phyloP scores from a whole-genome alignment of 345 rosid species.

The Ricinus communis region DNA sequence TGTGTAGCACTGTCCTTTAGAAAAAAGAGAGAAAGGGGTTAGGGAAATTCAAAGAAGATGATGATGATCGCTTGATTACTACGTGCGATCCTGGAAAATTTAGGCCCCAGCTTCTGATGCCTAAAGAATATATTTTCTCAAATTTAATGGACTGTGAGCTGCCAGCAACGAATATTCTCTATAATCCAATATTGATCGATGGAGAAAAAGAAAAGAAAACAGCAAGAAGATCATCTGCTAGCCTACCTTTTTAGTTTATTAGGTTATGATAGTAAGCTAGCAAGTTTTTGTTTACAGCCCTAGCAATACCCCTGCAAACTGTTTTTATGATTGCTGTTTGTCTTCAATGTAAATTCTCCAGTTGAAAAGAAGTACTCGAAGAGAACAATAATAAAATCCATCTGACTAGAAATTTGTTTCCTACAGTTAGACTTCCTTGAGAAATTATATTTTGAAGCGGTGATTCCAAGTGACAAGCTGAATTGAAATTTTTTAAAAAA shows the following conservation, averaged over 20 bases:
- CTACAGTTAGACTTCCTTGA: too few species aligned
- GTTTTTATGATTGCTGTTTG: too few species aligned
- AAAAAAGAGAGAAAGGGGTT: too few species aligned
- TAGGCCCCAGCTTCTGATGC: slow-evolving; percentile 32
- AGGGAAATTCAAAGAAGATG: not conserved
- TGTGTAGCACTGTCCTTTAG: too few species aligned
- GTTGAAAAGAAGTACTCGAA: too few species aligned
- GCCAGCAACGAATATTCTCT: not conserved
- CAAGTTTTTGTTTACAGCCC: not conserved
- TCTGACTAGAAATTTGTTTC: too few species aligned
- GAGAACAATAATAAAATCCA: too few species aligned
- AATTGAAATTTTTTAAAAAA: too few species aligned
- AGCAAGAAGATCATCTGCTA: not conserved
- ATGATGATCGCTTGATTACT: slow-evolving; percentile 37
- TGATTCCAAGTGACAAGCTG: too few species aligned
- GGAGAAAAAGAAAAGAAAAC: not conserved
- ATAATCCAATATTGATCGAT: not conserved
- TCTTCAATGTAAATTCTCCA: too few species aligned
- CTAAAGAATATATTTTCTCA: not conserved
- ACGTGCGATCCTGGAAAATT: slow-evolving; percentile 17
- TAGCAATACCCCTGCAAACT: too few species aligned
- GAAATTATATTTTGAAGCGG: too few species aligned
- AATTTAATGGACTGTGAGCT: not conserved
- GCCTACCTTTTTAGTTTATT: not conserved
- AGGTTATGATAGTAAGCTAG: not conserved